These are phyloP conservation scores for Microsporum audouinii DNA, from an alignment of 2,329 filamentous ascomycete genomes.

Conservation along the genomic window DNA sequence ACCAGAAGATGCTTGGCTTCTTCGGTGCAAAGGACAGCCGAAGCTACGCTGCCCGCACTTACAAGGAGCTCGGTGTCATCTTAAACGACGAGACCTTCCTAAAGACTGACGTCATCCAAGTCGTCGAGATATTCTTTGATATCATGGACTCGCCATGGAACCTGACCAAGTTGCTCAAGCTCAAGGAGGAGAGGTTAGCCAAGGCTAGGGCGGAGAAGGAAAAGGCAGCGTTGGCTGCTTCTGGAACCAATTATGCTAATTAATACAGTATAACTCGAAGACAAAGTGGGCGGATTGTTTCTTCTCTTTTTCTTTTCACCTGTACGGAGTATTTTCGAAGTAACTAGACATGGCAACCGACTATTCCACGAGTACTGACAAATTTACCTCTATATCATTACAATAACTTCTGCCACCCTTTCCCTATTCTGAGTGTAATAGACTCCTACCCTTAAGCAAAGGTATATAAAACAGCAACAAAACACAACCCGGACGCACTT, in stretches of 20 bases:
- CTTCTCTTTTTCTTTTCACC: background rate
- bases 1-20: conserved; percentile 19
- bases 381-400: too few relatives aligned
- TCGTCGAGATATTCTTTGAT: conserved; percentile 13
- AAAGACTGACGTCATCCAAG: conserved; percentile 10
- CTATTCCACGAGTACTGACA: too few relatives aligned
- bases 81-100: conserved; percentile 11
- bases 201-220: conserved; percentile 3
- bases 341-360: too few relatives aligned
- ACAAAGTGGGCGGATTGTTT: background rate
- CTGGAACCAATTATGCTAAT: background rate
- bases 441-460: too few relatives aligned
- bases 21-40: conserved; percentile 15
- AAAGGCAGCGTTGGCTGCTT: background rate
- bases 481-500: too few relatives aligned
- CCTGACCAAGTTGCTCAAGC: conserved; percentile 11
- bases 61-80: conserved; percentile 12
- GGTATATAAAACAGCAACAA: too few relatives aligned
- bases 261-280: background rate
- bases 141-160: conserved; percentile 14
- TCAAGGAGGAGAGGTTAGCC: conserved; percentile 12
- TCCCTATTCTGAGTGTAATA: too few relatives aligned
- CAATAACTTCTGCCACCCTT: too few relatives aligned
- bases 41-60: conserved; percentile 12
- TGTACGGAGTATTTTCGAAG: too few relatives aligned